Evolutionary conservation across 2,329 filamentous ascomycete species (phyloP).

Genomic region (Plectosphaerella sp.): DNA sequence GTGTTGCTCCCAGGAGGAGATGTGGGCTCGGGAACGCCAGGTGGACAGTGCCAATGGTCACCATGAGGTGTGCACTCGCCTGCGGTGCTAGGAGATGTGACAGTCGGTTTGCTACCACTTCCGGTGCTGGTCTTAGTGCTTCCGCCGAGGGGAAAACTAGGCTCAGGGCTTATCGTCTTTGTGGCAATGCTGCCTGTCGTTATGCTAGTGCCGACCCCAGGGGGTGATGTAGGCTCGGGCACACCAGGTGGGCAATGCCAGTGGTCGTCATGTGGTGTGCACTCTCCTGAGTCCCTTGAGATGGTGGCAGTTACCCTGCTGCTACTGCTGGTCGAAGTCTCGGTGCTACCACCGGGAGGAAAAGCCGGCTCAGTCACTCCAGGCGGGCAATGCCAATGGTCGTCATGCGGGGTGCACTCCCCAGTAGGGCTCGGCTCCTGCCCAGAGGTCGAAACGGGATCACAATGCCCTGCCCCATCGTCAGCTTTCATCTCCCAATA

Average conservation of each 20-base stretch:
- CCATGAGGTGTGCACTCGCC: constrained; percentile 2
- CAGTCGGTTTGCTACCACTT: background rate
- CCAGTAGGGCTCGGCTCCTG: constrained; percentile 6
- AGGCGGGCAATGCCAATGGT: constrained; percentile 11
- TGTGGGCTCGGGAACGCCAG: constrained; percentile 6
- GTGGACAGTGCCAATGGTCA: constrained; percentile 10
- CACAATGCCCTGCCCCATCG: constrained; percentile 9
- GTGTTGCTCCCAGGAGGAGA: background rate
- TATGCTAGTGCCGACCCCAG: background rate
- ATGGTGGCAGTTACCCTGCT: no score
- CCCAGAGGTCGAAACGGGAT: constrained; percentile 9
- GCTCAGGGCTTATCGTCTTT: constrained; percentile 1
- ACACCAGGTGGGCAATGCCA: constrained; percentile 10
- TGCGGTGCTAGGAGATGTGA: background rate
- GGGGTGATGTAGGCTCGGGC: background rate
- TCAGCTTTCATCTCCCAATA: background rate
- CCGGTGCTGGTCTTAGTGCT: background rate
- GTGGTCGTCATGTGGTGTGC: constrained; percentile 1
- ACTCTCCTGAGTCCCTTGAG: background rate
- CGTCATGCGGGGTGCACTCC: background rate
- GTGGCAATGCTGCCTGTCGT: background rate
- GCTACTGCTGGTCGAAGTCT: background rate
- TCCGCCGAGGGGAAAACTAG: background rate
- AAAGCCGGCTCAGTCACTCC: constrained; percentile 5
- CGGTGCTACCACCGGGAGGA: background rate